Percentiles rank a stretch among this genome's conserved stretches.
phyloP scores from a whole-genome alignment of 768 basidiomycete genomes.

The Mycena epipterygia region DNA sequence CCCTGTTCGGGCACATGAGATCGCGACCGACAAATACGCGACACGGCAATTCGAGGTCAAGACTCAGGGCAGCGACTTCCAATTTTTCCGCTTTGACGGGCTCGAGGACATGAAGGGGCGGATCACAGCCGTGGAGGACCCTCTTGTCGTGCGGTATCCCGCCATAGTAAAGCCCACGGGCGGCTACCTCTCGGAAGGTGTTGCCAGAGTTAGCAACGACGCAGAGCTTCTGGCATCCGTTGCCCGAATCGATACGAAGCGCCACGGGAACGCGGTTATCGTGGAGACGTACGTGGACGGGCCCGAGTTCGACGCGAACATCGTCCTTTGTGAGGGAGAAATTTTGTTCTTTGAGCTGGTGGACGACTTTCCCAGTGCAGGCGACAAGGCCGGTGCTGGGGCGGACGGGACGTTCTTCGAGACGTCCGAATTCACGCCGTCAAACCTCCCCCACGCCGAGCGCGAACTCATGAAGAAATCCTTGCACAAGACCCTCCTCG shows the following conservation, averaged over 20 bases:
- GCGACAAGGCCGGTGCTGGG: constrained; percentile 13
- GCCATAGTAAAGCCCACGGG: constrained; percentile 29
- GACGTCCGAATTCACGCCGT: constrained; percentile 31
- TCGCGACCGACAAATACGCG: constrained; percentile 27
- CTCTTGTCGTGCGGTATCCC: constrained; percentile 10
- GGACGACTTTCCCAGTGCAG: constrained; percentile 30
- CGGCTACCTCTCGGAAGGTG: constrained; percentile 32
- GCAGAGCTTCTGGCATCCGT: constrained; percentile 21
- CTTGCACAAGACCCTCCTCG: constrained; percentile 20
- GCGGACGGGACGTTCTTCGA: constrained; percentile 26
- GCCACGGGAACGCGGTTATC: constrained; percentile 23
- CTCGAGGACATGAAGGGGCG: background rate
- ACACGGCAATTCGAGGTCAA: constrained; percentile 25
- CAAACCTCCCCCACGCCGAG: constrained; percentile 1
- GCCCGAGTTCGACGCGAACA: constrained; percentile 30
- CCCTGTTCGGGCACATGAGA: constrained; percentile 21
- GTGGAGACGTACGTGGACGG: constrained; percentile 32
- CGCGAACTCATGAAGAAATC: constrained; percentile 15
- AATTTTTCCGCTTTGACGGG: constrained; percentile 11
- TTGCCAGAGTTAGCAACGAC: constrained; percentile 18
- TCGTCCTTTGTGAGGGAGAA: constrained; percentile 23
- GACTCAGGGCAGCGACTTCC: constrained; percentile 22
- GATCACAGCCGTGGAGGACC: background rate
- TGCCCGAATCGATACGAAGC: constrained; percentile 19
- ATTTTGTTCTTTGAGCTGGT: constrained; percentile 26